Conservation (phyloP, 345 rosid genomes). For the Gossypium herbaceum region DNA sequence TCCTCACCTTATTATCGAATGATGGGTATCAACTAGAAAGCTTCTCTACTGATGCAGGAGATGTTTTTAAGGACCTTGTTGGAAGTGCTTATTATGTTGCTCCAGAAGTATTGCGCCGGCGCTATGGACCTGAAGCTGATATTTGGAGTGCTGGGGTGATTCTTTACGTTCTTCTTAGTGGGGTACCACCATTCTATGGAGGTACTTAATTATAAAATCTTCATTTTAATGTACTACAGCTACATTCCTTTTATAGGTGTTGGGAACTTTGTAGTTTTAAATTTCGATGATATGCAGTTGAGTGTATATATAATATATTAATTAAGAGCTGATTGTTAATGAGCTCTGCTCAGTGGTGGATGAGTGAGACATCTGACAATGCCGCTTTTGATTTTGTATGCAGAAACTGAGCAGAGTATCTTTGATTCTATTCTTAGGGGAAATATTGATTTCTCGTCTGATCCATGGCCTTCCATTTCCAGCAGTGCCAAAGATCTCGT, state of each 20-base stretch:
- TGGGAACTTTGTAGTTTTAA: neutral
- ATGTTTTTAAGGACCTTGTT: slow-evolving; percentile 72
- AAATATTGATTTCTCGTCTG: slow-evolving; percentile 64
- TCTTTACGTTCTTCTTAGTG: slow-evolving; percentile 75
- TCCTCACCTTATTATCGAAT: neutral
- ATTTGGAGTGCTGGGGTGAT: slow-evolving; percentile 97
- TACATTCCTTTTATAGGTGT: neutral
- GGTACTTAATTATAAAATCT: slow-evolving; percentile 36
- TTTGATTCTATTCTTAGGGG: slow-evolving; percentile 71
- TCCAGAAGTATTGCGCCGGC: slow-evolving; percentile 74
- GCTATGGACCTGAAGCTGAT: slow-evolving; percentile 84
- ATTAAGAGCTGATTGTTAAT: neutral
- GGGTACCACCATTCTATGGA: slow-evolving; percentile 97
- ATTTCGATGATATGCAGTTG: neutral
- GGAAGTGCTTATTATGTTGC: slow-evolving; percentile 99
- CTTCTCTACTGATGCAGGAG: slow-evolving; percentile 47
- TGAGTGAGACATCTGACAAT: neutral
- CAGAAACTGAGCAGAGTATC: slow-evolving; percentile 76
- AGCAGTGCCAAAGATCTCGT: slow-evolving; percentile 84
- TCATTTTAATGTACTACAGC: neutral
- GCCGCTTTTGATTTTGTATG: slow-evolving; percentile 15
- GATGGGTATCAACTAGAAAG: slow-evolving; percentile 19
- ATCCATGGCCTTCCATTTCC: slow-evolving; percentile 84
- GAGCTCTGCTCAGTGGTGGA: slow-evolving; percentile 1
- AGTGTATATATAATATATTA: neutral